Percentiles rank a stretch among this genome's conserved stretches.
Evolutionary conservation across 2,329 filamentous ascomycete genomes (phyloP).

Genomic region (Hypoxylon sp.): DNA sequence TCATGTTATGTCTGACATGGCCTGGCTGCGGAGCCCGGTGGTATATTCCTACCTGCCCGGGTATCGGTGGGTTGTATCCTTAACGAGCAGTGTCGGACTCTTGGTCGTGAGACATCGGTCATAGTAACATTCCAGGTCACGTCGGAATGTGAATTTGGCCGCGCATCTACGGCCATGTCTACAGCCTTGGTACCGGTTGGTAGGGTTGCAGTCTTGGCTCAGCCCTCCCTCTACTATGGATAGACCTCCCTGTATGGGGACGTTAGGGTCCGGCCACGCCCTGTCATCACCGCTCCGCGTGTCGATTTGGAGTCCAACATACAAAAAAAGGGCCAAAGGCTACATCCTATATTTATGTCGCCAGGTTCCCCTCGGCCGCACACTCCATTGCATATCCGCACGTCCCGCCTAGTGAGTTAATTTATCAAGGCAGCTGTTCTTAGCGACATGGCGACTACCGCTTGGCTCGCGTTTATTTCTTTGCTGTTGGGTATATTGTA

Average conservation of each 20-base stretch:
- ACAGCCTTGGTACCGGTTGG: slow-evolving; percentile 13
- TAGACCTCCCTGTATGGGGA: slow-evolving; percentile 9
- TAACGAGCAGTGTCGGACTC: slow-evolving; percentile 14
- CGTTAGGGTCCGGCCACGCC: neutral
- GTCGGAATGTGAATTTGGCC: slow-evolving; percentile 15
- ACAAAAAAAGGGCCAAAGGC: too few relatives aligned
- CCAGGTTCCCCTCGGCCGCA: too few relatives aligned
- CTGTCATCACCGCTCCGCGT: too few relatives aligned
- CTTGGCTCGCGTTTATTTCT: slow-evolving; percentile 21
- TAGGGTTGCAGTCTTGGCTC: slow-evolving; percentile 6
- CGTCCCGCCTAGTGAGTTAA: neutral
- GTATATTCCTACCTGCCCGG: slow-evolving; percentile 5
- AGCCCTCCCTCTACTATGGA: slow-evolving; percentile 1
- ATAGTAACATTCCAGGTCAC: slow-evolving; percentile 21
- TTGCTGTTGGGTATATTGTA: slow-evolving; percentile 33
- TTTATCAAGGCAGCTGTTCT: neutral
- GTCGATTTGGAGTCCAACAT: too few relatives aligned
- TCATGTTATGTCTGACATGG: slow-evolving; percentile 12
- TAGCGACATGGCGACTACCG: neutral
- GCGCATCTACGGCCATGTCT: slow-evolving; percentile 4
- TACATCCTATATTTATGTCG: too few relatives aligned
- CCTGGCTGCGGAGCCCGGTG: slow-evolving; percentile 8
- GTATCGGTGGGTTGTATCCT: neutral
- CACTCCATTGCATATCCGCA: neutral
- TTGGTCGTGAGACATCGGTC: slow-evolving; percentile 26